phyloP scores from a whole-genome alignment of 768 basidiomycete genomes.

The Hemileccinum impolitum region DNA sequence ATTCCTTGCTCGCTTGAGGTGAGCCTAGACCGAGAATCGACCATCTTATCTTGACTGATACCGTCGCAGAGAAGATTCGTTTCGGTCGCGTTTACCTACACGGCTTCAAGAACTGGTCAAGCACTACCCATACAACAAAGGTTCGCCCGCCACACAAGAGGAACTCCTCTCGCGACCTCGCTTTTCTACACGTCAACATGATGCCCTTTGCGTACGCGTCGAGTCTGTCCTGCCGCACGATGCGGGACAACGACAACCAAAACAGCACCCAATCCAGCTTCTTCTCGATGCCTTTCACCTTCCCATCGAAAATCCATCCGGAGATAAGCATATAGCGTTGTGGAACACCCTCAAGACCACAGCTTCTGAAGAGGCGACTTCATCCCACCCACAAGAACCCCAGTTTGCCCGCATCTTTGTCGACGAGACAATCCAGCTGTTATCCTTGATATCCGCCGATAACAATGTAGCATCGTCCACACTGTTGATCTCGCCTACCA shows the following conservation, averaged over 20 bases:
- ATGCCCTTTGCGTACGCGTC: constrained; percentile 66
- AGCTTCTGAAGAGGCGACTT: constrained; percentile 31
- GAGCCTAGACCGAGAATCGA: constrained; percentile 7
- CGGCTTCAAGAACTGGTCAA: constrained; percentile 69
- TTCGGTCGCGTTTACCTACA: constrained; percentile 55
- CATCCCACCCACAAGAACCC: constrained; percentile 30
- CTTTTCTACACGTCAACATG: constrained; percentile 62
- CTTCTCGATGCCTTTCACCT: constrained; percentile 60
- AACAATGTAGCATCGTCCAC: constrained; percentile 26
- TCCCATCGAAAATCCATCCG: constrained; percentile 29
- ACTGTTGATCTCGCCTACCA: constrained; percentile 33
- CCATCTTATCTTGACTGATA: constrained; percentile 3
- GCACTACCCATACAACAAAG: constrained; percentile 57
- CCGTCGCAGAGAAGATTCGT: constrained; percentile 52
- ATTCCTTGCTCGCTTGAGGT: constrained; percentile 73
- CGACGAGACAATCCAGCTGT: constrained; percentile 60
- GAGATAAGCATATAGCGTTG: constrained; percentile 36
- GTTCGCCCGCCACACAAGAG: constrained; percentile 30
- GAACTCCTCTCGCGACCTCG: constrained; percentile 58
- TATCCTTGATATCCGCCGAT: constrained; percentile 50
- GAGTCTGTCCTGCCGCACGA: constrained; percentile 47
- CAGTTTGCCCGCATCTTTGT: constrained; percentile 54
- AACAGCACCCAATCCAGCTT: constrained; percentile 55
- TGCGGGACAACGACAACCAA: constrained; percentile 30
- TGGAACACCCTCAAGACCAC: constrained; percentile 56